These are phyloP conservation scores for Haematococcus lacustris DNA, from an alignment of 139 green algal genomes.

Conservation along the genomic window DNA sequence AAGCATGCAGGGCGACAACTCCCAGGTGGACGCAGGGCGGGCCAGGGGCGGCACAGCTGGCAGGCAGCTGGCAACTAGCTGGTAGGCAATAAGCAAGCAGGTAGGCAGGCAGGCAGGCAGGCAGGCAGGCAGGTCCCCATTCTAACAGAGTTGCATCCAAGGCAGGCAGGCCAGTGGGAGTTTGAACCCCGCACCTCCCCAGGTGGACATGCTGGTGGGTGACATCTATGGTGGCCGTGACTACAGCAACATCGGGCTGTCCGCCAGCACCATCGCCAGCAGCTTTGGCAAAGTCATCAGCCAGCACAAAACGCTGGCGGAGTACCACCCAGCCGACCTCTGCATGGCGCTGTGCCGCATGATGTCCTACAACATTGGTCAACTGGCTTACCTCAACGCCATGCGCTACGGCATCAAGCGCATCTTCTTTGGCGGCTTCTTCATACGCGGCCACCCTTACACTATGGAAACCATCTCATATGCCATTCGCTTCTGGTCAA, in stretches of 20 bases:
- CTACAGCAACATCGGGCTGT: constrained; percentile 88
- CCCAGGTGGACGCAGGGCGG: too few species aligned
- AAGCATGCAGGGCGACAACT: constrained; percentile 78
- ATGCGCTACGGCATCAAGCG: constrained; percentile 82
- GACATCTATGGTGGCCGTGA: constrained; percentile 96
- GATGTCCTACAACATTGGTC: constrained; percentile 98
- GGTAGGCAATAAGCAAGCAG: too few species aligned
- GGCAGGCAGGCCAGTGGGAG: too few species aligned
- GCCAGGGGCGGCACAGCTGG: too few species aligned
- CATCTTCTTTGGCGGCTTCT: constrained; percentile 97
- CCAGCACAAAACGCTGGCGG: constrained; percentile 57
- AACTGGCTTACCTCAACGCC: constrained; percentile 67
- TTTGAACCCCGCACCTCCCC: too few species aligned
- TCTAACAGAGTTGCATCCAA: too few species aligned
- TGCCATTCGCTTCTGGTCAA: constrained; percentile 95
- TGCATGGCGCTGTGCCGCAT: constrained; percentile 87
- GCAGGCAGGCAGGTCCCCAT: too few species aligned
- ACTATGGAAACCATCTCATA: constrained; percentile 99
- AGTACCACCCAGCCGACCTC: constrained; percentile 88
- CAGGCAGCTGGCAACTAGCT: too few species aligned
- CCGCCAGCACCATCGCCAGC: constrained; percentile 87
- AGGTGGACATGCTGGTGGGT: constrained; percentile 98
- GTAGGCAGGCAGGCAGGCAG: too few species aligned
- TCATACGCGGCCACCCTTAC: constrained; percentile 97
- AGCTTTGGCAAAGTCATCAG: constrained; percentile 84